Evolutionary conservation across 179 eudicot genomes (phyloP).

Genomic region (Camellia oleifera): DNA sequence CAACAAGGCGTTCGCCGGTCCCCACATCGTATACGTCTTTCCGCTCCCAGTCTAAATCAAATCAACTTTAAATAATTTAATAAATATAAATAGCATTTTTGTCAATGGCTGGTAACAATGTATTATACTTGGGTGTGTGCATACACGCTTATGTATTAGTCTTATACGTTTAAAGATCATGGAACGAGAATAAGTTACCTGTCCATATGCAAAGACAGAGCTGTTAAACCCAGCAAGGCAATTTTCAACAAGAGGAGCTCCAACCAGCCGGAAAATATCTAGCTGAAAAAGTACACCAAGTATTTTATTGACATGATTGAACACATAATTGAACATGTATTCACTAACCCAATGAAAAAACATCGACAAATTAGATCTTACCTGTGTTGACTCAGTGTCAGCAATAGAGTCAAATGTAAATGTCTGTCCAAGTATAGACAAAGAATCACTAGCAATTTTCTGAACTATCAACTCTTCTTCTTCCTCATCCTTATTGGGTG

Average conservation of each 20-base stretch:
- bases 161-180: too few relatives aligned
- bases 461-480: slow-evolving; percentile 61
- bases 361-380: slow-evolving; percentile 24
- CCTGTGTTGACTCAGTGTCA: slow-evolving; percentile 79
- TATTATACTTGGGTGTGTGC: background rate
- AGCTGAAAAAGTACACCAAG: slow-evolving; percentile 39
- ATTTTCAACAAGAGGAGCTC: slow-evolving; percentile 94
- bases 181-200: slow-evolving; percentile 45
- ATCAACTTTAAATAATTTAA: slow-evolving; percentile 1
- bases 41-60: slow-evolving; percentile 89
- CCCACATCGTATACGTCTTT: slow-evolving; percentile 97
- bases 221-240: slow-evolving; percentile 97
- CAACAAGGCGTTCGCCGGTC: slow-evolving; percentile 86
- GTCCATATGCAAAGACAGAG: slow-evolving; percentile 98
- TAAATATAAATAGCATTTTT: background rate
- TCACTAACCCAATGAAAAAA: slow-evolving; percentile 5
- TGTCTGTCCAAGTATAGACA: slow-evolving; percentile 61
- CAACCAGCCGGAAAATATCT: slow-evolving; percentile 87
- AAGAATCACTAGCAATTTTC: slow-evolving; percentile 65
- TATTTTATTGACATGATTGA: background rate
- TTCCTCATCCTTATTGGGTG: slow-evolving; percentile 70
- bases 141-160: background rate
- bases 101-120: background rate
- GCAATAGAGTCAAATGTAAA: slow-evolving; percentile 94
- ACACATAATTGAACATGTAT: background rate